phyloP scores from a whole-genome alignment of 495 filamentous ascomycete species.

The Penicillium manginii region DNA sequence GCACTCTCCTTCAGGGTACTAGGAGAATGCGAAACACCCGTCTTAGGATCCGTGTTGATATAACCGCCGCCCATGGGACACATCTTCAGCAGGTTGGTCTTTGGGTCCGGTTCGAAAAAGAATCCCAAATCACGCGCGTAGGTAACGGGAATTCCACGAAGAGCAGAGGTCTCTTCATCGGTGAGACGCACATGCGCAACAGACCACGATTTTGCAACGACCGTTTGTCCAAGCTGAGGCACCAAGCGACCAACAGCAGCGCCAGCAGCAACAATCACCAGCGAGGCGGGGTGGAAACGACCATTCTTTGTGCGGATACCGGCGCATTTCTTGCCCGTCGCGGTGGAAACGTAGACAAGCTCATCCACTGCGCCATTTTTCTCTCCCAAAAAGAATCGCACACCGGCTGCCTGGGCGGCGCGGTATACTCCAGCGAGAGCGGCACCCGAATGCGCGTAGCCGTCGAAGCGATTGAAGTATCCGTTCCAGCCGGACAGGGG shows the following conservation, averaged over 20 bases:
- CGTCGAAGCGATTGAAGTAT: slow-evolving; percentile 58
- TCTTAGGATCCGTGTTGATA: slow-evolving; percentile 48
- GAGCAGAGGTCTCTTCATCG: slow-evolving; percentile 48
- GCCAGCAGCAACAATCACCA: slow-evolving; percentile 50
- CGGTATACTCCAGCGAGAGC: slow-evolving; percentile 38
- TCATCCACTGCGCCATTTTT: slow-evolving; percentile 27
- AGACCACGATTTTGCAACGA: slow-evolving; percentile 55
- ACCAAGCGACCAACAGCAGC: slow-evolving; percentile 44
- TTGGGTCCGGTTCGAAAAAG: slow-evolving; percentile 62
- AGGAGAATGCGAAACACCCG: slow-evolving; percentile 37
- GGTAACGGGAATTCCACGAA: slow-evolving; percentile 58
- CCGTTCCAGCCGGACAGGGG: slow-evolving; percentile 55
- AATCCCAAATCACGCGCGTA: slow-evolving; percentile 60
- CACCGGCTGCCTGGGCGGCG: slow-evolving; percentile 33
- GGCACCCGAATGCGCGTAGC: slow-evolving; percentile 56
- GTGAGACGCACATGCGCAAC: slow-evolving; percentile 59
- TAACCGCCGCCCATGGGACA: slow-evolving; percentile 58
- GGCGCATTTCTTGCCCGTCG: slow-evolving; percentile 26
- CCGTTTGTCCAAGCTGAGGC: slow-evolving; percentile 40
- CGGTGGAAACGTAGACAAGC: slow-evolving; percentile 30
- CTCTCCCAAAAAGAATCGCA: slow-evolving; percentile 42
- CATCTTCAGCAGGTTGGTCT: slow-evolving; percentile 57
- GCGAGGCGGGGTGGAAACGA: slow-evolving; percentile 35
- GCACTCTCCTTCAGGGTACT: slow-evolving; percentile 35
- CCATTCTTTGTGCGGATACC: slow-evolving; percentile 43